Evolutionary conservation across 352 stramenopile species (phyloP).

Genomic region (Pythium vanterpoolii): DNA sequence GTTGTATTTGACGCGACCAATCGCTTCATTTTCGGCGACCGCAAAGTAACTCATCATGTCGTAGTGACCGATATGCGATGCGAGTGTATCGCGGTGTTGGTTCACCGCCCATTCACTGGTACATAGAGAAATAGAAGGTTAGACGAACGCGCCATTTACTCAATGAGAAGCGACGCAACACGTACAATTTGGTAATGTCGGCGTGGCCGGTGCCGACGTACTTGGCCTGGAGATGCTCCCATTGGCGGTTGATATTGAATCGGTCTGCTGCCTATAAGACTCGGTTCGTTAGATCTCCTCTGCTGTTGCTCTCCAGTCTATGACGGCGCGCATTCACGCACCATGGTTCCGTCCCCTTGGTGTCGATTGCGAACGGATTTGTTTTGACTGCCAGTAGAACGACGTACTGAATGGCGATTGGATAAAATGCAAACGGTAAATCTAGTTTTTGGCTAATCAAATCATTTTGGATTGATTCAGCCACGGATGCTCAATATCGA

Average conservation of each 20-base stretch:
- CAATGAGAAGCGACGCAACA: too few relatives aligned
- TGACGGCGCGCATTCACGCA: background rate
- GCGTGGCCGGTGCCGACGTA: conserved; percentile 95
- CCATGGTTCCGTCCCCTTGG: background rate
- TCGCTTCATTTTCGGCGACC: conserved; percentile 96
- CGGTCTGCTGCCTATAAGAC: conserved; percentile 62
- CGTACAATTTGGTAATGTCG: conserved; percentile 96
- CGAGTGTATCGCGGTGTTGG: conserved; percentile 97
- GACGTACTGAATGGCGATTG: too few relatives aligned
- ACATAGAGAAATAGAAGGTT: background rate
- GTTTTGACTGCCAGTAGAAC: too few relatives aligned
- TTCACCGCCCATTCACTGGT: conserved; percentile 97
- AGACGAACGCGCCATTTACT: background rate
- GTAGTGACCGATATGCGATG: conserved; percentile 95
- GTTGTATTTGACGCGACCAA: conserved; percentile 89
- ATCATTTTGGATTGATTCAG: too few relatives aligned
- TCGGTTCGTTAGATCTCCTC: background rate
- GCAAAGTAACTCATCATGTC: conserved; percentile 98
- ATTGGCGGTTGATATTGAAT: conserved; percentile 92
- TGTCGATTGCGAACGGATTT: too few relatives aligned
- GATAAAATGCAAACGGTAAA: too few relatives aligned
- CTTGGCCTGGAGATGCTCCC: conserved; percentile 93
- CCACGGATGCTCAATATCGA: too few relatives aligned
- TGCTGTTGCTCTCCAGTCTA: background rate
- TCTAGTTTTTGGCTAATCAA: too few relatives aligned